phyloP scores from a whole-genome alignment of 2,329 filamentous ascomycete genomes.

The Fusarium siculi region DNA sequence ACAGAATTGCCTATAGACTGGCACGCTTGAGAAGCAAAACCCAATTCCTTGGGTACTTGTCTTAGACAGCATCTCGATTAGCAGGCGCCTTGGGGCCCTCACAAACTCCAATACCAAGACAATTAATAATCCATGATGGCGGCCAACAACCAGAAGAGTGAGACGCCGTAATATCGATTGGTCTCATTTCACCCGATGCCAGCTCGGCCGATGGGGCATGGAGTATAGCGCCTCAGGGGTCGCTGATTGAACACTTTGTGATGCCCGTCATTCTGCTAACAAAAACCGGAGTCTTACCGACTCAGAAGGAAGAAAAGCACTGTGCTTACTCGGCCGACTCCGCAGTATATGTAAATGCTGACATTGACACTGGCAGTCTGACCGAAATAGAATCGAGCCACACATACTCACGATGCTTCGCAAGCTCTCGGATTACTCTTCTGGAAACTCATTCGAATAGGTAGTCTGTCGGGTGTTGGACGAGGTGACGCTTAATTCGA shows the following conservation, averaged over 20 bases:
- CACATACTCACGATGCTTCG: background rate
- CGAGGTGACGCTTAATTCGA: background rate
- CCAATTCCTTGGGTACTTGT: constrained; percentile 13
- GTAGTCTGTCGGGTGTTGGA: background rate
- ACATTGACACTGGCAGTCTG: background rate
- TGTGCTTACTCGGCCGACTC: constrained; percentile 39
- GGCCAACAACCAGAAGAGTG: constrained; percentile 13
- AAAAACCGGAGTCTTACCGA: constrained; percentile 23
- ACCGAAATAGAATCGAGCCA: constrained; percentile 18
- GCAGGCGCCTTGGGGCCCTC: constrained; percentile 15
- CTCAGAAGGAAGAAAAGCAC: constrained; percentile 14
- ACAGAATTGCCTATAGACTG: background rate
- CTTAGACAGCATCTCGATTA: constrained; percentile 17
- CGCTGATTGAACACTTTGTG: constrained; percentile 6
- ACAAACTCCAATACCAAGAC: constrained; percentile 10
- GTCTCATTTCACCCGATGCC: constrained; percentile 32
- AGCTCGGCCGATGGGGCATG: constrained; percentile 33
- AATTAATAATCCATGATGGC: constrained; percentile 35
- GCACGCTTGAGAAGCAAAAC: constrained; percentile 22
- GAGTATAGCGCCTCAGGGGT: constrained; percentile 38
- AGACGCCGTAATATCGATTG: constrained; percentile 20
- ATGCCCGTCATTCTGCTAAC: constrained; percentile 26
- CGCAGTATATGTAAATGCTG: constrained; percentile 25
- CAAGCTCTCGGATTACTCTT: background rate
- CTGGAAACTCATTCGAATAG: background rate